These are phyloP conservation scores for Colletotrichum karsti DNA, from an alignment of 2,329 filamentous ascomycete species.

Conservation along the genomic window DNA sequence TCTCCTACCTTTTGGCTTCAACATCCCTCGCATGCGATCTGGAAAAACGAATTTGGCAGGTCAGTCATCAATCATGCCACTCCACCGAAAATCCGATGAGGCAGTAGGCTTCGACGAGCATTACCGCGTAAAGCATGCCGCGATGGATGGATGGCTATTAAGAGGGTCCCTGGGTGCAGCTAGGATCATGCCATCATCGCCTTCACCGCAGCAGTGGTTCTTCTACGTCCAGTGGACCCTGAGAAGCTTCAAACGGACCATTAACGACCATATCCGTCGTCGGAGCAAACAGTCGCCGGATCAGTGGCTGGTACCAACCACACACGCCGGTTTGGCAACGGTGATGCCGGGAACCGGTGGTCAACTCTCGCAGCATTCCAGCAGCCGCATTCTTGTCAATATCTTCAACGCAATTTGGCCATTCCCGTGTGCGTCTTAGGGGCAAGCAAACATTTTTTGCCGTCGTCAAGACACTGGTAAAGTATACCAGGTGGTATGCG, in stretches of 20 bases:
- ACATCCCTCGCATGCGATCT: not conserved
- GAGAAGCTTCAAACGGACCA: not conserved
- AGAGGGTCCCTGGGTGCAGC: not conserved
- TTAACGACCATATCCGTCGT: not conserved
- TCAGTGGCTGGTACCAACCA: not conserved
- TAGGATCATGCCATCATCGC: constrained; percentile 18
- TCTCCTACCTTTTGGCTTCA: not conserved
- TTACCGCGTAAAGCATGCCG: not conserved
- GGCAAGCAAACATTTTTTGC: not conserved
- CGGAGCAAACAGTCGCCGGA: not conserved
- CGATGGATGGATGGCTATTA: not conserved
- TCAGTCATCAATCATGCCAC: too few species aligned
- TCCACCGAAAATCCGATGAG: not conserved
- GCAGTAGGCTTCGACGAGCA: not conserved
- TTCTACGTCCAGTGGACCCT: not conserved
- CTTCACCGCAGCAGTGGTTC: not conserved
- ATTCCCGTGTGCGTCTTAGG: not conserved
- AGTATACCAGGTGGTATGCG: not conserved
- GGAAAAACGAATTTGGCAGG: not conserved
- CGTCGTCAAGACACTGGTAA: not conserved
- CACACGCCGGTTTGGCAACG: not conserved
- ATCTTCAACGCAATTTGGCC: not conserved
- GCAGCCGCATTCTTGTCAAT: not conserved
- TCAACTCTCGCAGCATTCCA: not conserved
- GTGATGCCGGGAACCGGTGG: not conserved